Evolutionary conservation across 2,329 filamentous ascomycete genomes (phyloP), one percentile per base, ranked within the genome.

Genomic region (Proliferodiscus dingleyae): DNA sequence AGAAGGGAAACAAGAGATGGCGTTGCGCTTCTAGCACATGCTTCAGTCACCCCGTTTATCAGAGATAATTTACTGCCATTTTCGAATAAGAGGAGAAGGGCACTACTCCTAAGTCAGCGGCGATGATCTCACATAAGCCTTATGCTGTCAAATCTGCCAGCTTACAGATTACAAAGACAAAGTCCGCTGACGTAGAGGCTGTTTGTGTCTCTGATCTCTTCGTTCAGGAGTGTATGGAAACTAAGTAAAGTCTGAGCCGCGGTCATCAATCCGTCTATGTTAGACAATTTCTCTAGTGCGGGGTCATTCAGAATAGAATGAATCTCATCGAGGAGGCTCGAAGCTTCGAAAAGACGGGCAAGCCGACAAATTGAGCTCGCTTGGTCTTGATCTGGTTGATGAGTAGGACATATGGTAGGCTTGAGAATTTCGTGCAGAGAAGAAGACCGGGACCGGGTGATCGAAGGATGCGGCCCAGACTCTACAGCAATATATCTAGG

Each of bases 401-500:
- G 49, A 18, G 43, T 47, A 9, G 49, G 49, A 22, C 46, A 54
- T 8, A 52, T 9, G 16, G 23, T 37, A 26, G 52, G 46, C 36
- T 48, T 52, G 41, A 52, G 38, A 10, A 43, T 7, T 38, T 47
- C 41, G 18, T 47, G 37, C 10, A 51, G 22, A 6, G 21, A 32
- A 15, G 37, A 37, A 30, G 46, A 39, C 18, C 30, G 49, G n/a
- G 48, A 47, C 22, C 46, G 45, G 16, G 49, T 48, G 11, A 54
- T 9, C 36, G 51, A 43, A n/a, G 49, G 43, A 4, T 46, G 26
- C 8, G 46, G 16, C 16, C 50, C 47, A 10, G 50, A 49, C 41
- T 55, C 47, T 33, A 52, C 40, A 22, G 47, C 39, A 33, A 55
- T 52, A 19, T 52, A 55, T 53, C 52, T 55, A 45, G 11, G 45